Evolutionary conservation across 371 early-diverging fungal species (phyloP).

Genomic region (Rhizopus stolonifer): DNA sequence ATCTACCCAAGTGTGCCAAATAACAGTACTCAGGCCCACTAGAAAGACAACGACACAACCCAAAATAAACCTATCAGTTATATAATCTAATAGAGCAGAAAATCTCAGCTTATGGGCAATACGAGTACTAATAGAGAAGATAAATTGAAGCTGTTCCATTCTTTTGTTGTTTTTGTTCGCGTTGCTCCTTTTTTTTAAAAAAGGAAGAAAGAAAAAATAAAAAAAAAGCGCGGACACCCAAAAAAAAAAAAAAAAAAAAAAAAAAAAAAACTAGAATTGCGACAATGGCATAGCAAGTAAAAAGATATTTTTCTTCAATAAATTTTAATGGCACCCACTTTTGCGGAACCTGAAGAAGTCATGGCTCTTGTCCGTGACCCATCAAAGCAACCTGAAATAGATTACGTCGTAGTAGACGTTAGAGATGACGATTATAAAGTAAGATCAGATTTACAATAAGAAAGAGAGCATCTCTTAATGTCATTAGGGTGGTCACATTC

Average conservation of each 20-base stretch:
- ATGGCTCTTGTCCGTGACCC: slow-evolving; percentile 56
- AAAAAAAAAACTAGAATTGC: too few relatives aligned
- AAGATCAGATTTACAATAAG: slow-evolving; percentile 16
- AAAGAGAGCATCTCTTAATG: background rate
- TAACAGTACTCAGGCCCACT: slow-evolving; percentile 61
- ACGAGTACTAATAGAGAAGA: background rate
- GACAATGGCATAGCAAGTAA: too few relatives aligned
- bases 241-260: too few relatives aligned
- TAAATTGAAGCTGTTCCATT: too few relatives aligned
- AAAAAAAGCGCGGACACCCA: too few relatives aligned
- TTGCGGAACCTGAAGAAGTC: slow-evolving; percentile 61
- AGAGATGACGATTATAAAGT: slow-evolving; percentile 75
- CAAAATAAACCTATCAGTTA: slow-evolving; percentile 42
- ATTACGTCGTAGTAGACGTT: slow-evolving; percentile 83
- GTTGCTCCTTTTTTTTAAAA: too few relatives aligned
- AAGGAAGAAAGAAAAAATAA: too few relatives aligned
- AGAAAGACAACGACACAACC: slow-evolving; percentile 64
- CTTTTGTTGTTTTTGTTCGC: too few relatives aligned
- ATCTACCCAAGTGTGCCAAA: slow-evolving; percentile 63
- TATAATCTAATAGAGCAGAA: slow-evolving; percentile 9
- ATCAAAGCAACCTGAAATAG: slow-evolving; percentile 52
- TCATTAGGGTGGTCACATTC: slow-evolving; percentile 82
- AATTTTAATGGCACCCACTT: slow-evolving; percentile 25
- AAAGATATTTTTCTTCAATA: slow-evolving; percentile 48
- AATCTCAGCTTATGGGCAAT: background rate